A percentile compares a stretch with the other conserved stretches of the same genome.
Evolutionary conservation across 805 yeast genomes (phyloP).

Genomic region (Ogataea henricii): DNA sequence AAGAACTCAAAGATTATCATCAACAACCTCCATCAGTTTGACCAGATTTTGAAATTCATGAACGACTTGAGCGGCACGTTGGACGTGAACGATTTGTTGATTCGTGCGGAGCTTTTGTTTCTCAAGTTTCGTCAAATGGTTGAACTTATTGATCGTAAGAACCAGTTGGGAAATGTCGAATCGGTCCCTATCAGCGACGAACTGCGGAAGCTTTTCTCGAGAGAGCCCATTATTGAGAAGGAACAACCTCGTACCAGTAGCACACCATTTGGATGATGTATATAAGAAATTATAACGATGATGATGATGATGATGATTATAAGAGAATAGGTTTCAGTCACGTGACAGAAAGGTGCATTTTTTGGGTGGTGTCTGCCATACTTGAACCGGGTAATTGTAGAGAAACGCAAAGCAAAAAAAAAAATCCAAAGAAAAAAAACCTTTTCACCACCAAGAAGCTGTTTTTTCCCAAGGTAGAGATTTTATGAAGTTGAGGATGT

Average conservation of each 20-base stretch:
- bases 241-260: conserved; percentile 34
- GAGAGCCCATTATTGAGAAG: conserved; percentile 60
- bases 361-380: too few species aligned
- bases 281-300: too few species aligned
- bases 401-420: too few species aligned
- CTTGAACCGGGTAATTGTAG: too few species aligned
- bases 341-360: too few species aligned
- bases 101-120: conserved; percentile 84
- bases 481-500: conserved; percentile 2
- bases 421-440: conserved; percentile 15
- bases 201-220: conserved; percentile 60
- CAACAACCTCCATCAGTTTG: conserved; percentile 74
- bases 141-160: conserved; percentile 65
- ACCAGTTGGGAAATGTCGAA: conserved; percentile 6
- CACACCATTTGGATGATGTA: conserved; percentile 31
- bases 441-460: conserved; percentile 22
- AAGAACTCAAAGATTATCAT: conserved; percentile 79
- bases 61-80: conserved; percentile 82
- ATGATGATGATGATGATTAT: too few species aligned
- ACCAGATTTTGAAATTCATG: conserved; percentile 89
- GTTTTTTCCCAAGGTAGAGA: conserved; percentile 1
- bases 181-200: conserved; percentile 46
- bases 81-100: conserved; percentile 72
- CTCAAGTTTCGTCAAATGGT: conserved; percentile 78
- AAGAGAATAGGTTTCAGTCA: too few species aligned